Evolutionary conservation across 1,139 yeast genomes (phyloP).

Genomic region (Taphrina deformans): DNA sequence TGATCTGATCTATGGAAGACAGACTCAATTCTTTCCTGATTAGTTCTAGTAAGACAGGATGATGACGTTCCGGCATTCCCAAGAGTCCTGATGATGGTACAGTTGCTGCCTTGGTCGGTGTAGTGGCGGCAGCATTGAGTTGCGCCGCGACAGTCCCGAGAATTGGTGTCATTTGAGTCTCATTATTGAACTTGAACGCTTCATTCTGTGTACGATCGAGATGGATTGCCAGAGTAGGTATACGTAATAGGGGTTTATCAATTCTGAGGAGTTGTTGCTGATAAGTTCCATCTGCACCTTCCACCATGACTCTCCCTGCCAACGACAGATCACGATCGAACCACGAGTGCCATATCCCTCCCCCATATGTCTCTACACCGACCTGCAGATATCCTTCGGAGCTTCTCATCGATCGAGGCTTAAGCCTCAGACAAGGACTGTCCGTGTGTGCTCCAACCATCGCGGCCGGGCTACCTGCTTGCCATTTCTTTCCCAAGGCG

Average conservation of each 20-base stretch:
- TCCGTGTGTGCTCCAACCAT: slow-evolving; percentile 95
- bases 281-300: slow-evolving; percentile 49
- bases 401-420: slow-evolving; percentile 74
- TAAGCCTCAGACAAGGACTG: slow-evolving; percentile 74
- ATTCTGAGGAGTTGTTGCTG: slow-evolving; percentile 73
- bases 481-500: slow-evolving; percentile 61
- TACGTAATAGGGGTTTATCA: slow-evolving; percentile 78
- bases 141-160: slow-evolving; percentile 63
- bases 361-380: slow-evolving; percentile 94
- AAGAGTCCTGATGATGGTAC: slow-evolving; percentile 41
- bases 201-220: slow-evolving; percentile 72
- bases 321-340: slow-evolving; percentile 89
- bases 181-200: slow-evolving; percentile 87
- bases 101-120: background rate
- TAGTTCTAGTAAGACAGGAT: slow-evolving; percentile 63
- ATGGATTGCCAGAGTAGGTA: slow-evolving; percentile 94
- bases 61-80: slow-evolving; percentile 61
- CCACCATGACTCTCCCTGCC: slow-evolving; percentile 86
- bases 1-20: slow-evolving; percentile 52
- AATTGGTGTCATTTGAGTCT: slow-evolving; percentile 81
- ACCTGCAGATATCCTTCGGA: slow-evolving; percentile 81
- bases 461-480: slow-evolving; percentile 80
- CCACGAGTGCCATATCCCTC: slow-evolving; percentile 86
- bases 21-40: slow-evolving; percentile 66
- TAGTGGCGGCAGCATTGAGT: slow-evolving; percentile 40